These are phyloP conservation scores for Gnaphalium uliginosum DNA, from an alignment of 129 eudicot species.

Conservation along the genomic window DNA sequence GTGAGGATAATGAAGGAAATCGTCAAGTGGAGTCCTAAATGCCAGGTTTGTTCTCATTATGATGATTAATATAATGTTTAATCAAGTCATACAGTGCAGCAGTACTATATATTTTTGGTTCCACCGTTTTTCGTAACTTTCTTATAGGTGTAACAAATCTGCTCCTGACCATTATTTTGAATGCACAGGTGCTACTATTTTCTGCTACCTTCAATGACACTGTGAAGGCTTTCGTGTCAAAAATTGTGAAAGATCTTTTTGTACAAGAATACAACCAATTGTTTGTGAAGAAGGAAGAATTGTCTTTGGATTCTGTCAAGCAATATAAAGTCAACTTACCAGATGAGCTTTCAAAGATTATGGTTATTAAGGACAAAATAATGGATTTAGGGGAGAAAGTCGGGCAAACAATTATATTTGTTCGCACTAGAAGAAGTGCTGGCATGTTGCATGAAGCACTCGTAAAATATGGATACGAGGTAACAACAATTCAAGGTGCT, in stretches of 20 bases:
- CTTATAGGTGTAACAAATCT: background rate
- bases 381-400: conserved; percentile 64
- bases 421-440: conserved; percentile 59
- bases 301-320: conserved; percentile 71
- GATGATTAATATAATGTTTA: background rate
- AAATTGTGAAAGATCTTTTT: conserved; percentile 57
- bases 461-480: conserved; percentile 60
- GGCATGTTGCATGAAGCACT: conserved; percentile 52
- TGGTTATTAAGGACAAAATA: conserved; percentile 57
- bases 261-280: conserved; percentile 58
- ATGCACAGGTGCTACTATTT: conserved; percentile 70
- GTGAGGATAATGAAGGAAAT: conserved; percentile 66
- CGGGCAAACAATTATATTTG: conserved; percentile 81
- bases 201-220: conserved; percentile 76
- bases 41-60: conserved; percentile 57
- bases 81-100: background rate
- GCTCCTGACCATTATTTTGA: background rate
- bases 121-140: background rate
- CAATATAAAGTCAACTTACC: conserved; percentile 62
- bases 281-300: conserved; percentile 77
- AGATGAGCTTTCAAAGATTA: conserved; percentile 57
- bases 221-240: conserved; percentile 57
- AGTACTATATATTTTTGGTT: background rate
- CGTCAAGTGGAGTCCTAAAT: conserved; percentile 40
- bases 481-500: conserved; percentile 85